Conservation (phyloP, 2,329 filamentous ascomycete species). For the Aspergillus flavus region DNA sequence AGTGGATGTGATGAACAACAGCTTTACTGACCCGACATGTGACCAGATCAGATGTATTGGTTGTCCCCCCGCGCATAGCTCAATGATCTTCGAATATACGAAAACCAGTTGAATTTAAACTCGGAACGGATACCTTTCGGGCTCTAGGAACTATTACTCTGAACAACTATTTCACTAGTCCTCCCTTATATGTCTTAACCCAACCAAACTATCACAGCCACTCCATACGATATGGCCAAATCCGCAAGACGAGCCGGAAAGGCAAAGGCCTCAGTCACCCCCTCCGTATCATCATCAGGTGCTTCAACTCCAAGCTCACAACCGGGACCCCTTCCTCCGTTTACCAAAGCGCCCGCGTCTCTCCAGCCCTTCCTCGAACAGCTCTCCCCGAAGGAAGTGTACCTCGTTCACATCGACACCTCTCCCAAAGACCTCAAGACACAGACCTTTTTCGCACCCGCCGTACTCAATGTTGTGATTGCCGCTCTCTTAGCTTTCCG, state of each 20-base stretch:
- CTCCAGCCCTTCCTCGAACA: constrained; percentile 67
- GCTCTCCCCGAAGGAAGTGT: constrained; percentile 71
- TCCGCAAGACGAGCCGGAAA: constrained; percentile 34
- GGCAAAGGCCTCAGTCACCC: constrained; percentile 28
- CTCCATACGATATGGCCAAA: constrained; percentile 36
- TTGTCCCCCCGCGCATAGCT: neutral
- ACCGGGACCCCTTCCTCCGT: constrained; percentile 61
- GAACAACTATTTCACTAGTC: neutral
- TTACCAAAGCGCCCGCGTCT: constrained; percentile 64
- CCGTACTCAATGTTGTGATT: constrained; percentile 73
- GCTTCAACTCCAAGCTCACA: constrained; percentile 37
- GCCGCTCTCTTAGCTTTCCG: constrained; percentile 67
- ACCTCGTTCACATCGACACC: constrained; percentile 81
- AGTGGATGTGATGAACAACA: neutral
- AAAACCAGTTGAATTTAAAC: neutral
- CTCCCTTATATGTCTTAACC: neutral
- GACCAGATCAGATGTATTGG: neutral
- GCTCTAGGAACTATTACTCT: too few relatives aligned
- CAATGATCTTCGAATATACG: neutral
- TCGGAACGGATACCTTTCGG: neutral
- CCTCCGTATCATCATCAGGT: constrained; percentile 29
- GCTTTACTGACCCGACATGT: neutral
- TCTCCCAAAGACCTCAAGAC: constrained; percentile 72
- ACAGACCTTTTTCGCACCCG: constrained; percentile 79
- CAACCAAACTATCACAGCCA: neutral